Base-by-base conservation (phyloP, 352 stramenopile genomes). In the Achlya hypogyna region DNA sequence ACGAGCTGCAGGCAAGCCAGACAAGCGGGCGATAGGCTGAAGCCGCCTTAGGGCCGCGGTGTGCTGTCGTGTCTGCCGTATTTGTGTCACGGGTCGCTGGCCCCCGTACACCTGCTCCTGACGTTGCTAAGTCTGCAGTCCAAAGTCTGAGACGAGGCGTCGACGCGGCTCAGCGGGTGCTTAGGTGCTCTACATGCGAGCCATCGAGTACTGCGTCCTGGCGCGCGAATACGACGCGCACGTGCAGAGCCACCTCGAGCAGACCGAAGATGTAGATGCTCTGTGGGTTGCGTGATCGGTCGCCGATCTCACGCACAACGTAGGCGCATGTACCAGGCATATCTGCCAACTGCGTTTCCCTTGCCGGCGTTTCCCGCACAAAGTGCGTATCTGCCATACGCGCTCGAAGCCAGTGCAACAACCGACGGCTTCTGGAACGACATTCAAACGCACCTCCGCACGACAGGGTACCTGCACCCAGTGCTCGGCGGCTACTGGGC, bases 31-130 rank as follows among this genome's bases (percentile, higher is more conserved):
- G n/a, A n/a, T n/a, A n/a, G n/a, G n/a, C n/a, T 23, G 22, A 51
- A n/a, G n/a, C n/a, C n/a, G n/a, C n/a, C n/a, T n/a, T 64, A 64
- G 54, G 54, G 54, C 25, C 54, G 54, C 2, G 54, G 54, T 10
- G 23, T 64, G 3, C 27, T 38, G 23, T 51, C 54, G n/a, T 49
- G 5, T 14, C 34, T 64, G 22, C 54, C 54, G 22, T 64, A 51
- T 38, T 22, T 64, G 16, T 38, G 54, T 4, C 35, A 51, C 52
- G 54, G 54, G 22, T 64, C 54, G 35, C 54, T 64, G 35, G 51
- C 54, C 20, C 31, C 54, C 35, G 14, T 51, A 2, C 28, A 64
- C 22, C 40, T 64, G 8, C 16, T 64, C 10, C 16, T 1, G 25
- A 47, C 31, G 8, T 32, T 63, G 8, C 10, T 29, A 18, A 45